Base-by-base conservation (phyloP, 2,329 filamentous ascomycete species). In the Byssochlamys sp. region DNA sequence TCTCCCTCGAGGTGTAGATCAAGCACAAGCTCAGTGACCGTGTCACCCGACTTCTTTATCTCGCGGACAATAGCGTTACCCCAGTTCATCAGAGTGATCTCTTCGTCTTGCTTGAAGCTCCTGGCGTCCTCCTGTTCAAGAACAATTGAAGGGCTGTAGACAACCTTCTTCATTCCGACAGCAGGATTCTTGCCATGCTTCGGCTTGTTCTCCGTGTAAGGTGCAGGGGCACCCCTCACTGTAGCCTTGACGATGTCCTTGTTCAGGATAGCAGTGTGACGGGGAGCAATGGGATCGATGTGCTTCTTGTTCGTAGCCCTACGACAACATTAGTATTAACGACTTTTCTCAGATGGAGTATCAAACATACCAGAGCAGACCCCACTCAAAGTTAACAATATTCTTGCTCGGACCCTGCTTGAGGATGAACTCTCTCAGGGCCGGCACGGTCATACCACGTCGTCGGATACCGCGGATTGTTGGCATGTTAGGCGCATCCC, bases 31-130 rank as follows among this genome's bases (percentile, higher is more conserved):
- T 77, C 78, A 11, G 85, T 87, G 66, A 96, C 85, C 19, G 75
- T 73, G 29, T 77, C 74, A 27, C 65, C 62, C 58, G 77, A 73
- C 33, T 77, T 77, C 53, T 82, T 78, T 62, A 78, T 76, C 67
- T 75, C 74, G 54, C 73, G 66, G 75, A 84, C 68, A 77, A 73
- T 68, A 66, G 61, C 79, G 73, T 77, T 84, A 70, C 92, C 94
- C 92, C 92, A 97, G 72, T 88, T 88, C 92, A 96, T 96, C 49
- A 96, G 81, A 0, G 92, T 96, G 67, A 97, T 89, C 74, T 96
- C 91, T 77, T 97, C 92, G 69, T 87, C 86, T 59, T 87, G 81
- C 66, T 84, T 87, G 76, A 96, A 95, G 27, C 82, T 82, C 71
- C 87, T 86, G 60, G 87, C 90, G 67, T 97, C 92, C 52, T 81